Conservation (phyloP, 2,329 filamentous ascomycete genomes). For the Coniella lustricola region DNA sequence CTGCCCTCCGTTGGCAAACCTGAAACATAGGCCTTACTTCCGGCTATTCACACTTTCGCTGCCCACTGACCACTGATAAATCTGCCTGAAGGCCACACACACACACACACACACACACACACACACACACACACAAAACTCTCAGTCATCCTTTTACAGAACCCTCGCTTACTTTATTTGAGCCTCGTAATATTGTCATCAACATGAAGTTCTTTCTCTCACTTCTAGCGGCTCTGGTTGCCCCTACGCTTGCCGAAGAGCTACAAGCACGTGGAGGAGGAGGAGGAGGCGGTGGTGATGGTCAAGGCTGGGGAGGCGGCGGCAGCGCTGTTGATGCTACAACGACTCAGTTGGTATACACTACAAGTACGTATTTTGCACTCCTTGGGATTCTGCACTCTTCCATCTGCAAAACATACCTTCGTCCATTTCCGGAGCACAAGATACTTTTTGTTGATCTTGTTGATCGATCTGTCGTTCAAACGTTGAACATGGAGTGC, state of each 20-base stretch:
- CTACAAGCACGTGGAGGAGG: slow-evolving; percentile 11
- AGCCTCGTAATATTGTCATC: slow-evolving; percentile 4
- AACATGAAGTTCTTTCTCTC: slow-evolving; percentile 28
- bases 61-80: slow-evolving; percentile 1
- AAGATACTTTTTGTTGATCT: background rate
- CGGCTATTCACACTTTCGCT: slow-evolving; percentile 24
- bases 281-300: slow-evolving; percentile 7
- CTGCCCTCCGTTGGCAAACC: slow-evolving; percentile 19
- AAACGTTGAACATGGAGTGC: background rate
- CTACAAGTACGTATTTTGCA: slow-evolving; percentile 9
- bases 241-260: slow-evolving; percentile 23
- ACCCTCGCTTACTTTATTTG: slow-evolving; percentile 1
- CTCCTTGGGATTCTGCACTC: background rate
- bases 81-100: background rate
- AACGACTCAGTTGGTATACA: slow-evolving; percentile 18
- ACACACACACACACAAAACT: no score
- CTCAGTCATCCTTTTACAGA: no score
- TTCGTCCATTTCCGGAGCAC: background rate
- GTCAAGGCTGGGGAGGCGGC: slow-evolving; percentile 9
- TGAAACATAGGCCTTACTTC: slow-evolving; percentile 19
- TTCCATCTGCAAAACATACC: background rate
- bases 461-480: background rate
- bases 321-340: slow-evolving; percentile 11
- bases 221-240: slow-evolving; percentile 23
- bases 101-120: no score